These are phyloP conservation scores for Magnolia changhungtana DNA, from an alignment of 164 flowering plant genomes.

Conservation along the genomic window DNA sequence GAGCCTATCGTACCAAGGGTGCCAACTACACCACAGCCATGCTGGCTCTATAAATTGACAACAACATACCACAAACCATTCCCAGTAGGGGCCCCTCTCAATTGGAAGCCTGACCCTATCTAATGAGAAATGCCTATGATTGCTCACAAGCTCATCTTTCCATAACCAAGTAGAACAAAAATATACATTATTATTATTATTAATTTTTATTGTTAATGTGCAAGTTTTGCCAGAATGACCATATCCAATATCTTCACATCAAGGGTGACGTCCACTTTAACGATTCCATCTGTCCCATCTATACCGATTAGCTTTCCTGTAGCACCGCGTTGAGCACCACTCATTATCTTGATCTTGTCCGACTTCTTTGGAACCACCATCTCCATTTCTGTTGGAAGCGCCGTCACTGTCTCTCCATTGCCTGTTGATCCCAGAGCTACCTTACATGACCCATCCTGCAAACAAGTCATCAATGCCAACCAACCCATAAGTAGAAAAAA, in stretches of 20 bases:
- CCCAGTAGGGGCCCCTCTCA: too few relatives aligned
- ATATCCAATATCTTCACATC: slow-evolving; percentile 94
- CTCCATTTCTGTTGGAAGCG: slow-evolving; percentile 62
- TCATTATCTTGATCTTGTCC: slow-evolving; percentile 85
- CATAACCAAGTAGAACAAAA: neutral
- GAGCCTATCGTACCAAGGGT: too few relatives aligned
- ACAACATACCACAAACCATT: too few relatives aligned
- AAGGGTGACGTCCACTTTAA: slow-evolving; percentile 78
- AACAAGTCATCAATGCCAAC: neutral
- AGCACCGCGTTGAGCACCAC: slow-evolving; percentile 76
- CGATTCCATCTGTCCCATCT: slow-evolving; percentile 92
- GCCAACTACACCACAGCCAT: too few relatives aligned
- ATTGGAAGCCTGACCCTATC: too few relatives aligned
- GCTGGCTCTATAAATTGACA: too few relatives aligned
- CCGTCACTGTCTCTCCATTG: slow-evolving; percentile 57
- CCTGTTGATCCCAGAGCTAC: slow-evolving; percentile 73
- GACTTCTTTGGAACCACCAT: slow-evolving; percentile 67
- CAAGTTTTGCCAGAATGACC: slow-evolving; percentile 70
- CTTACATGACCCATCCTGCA: slow-evolving; percentile 85
- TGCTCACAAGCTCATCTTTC: too few relatives aligned
- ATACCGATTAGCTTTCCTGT: slow-evolving; percentile 93
- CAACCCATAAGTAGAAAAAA: neutral
- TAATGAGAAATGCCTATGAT: too few relatives aligned
- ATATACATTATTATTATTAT: neutral
- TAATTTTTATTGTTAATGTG: slow-evolving; percentile 13